A percentile compares a stretch with the other conserved stretches of the same genome.
phyloP scores from a whole-genome alignment of 2,329 filamentous ascomycete genomes.

The Amphichorda felina region DNA sequence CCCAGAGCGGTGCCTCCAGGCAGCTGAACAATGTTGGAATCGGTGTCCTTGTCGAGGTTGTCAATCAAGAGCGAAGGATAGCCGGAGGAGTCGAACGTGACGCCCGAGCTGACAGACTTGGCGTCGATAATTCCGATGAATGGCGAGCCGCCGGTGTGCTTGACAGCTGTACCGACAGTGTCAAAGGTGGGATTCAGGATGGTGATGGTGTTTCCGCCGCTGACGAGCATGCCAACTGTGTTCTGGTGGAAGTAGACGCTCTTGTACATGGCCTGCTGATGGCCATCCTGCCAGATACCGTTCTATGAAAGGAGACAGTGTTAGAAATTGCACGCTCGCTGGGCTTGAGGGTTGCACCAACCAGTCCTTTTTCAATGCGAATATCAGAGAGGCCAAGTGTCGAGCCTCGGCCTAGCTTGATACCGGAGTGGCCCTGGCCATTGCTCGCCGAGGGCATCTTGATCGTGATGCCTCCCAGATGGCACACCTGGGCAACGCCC shows the following conservation, averaged over 20 bases:
- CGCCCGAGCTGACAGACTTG: constrained; percentile 26
- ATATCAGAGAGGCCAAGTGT: no score
- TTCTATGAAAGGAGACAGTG: no score
- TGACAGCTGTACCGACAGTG: constrained; percentile 21
- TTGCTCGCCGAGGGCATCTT: no score
- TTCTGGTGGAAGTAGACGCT: constrained; percentile 30
- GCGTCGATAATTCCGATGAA: constrained; percentile 28
- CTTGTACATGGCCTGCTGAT: constrained; percentile 31
- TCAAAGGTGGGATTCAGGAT: constrained; percentile 27
- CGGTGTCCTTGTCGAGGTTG: constrained; percentile 27
- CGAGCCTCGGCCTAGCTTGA: no score
- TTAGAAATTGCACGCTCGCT: no score
- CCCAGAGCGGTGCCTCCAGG: constrained; percentile 18
- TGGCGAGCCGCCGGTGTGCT: constrained; percentile 22
- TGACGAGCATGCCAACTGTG: constrained; percentile 19
- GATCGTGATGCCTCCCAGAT: no score
- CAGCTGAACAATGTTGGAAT: constrained; percentile 20
- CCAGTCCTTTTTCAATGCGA: no score
- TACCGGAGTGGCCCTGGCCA: no score
- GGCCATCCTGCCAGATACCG: constrained; percentile 28
- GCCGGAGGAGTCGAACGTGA: constrained; percentile 22
- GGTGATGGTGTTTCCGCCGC: constrained; percentile 23
- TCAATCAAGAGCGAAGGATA: constrained; percentile 29
- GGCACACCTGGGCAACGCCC: no score
- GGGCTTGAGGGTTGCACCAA: no score